Evolutionary conservation across 2,329 filamentous ascomycete species (phyloP).

Genomic region (Coniella lustricola): DNA sequence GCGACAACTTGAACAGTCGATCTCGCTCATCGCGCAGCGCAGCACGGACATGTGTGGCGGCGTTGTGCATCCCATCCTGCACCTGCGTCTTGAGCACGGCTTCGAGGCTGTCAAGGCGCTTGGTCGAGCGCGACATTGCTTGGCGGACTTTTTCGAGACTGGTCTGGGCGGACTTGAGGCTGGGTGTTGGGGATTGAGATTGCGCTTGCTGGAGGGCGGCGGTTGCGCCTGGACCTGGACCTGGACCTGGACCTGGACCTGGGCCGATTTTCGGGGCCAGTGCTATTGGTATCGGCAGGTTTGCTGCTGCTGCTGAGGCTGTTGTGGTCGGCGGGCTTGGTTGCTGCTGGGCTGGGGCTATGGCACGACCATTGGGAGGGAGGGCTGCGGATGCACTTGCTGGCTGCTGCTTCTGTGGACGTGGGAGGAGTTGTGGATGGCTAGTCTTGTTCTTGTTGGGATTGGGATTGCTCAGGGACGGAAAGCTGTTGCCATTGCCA

Average conservation of each 20-base stretch:
- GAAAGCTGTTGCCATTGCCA: background rate
- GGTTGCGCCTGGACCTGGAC: too few relatives aligned
- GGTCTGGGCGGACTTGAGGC: slow-evolving; percentile 12
- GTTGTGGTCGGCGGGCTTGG: too few relatives aligned
- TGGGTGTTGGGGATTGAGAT: background rate
- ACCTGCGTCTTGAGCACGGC: slow-evolving; percentile 14
- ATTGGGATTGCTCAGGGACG: too few relatives aligned
- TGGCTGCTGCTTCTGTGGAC: too few relatives aligned
- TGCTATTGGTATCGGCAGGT: too few relatives aligned
- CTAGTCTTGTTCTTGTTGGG: too few relatives aligned
- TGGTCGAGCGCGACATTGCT: slow-evolving; percentile 11
- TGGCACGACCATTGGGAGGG: background rate
- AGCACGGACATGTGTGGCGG: slow-evolving; percentile 11
- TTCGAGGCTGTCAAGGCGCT: slow-evolving; percentile 12
- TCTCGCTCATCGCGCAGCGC: slow-evolving; percentile 13
- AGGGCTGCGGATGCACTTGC: background rate
- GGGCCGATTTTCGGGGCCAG: too few relatives aligned
- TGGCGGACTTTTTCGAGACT: slow-evolving; percentile 14
- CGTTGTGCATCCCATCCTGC: slow-evolving; percentile 15
- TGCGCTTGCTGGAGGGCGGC: background rate
- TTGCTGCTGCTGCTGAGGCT: too few relatives aligned
- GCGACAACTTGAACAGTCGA: slow-evolving; percentile 12
- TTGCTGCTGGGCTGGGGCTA: background rate
- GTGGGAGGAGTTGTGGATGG: too few relatives aligned
- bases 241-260: too few relatives aligned